phyloP scores from a whole-genome alignment of 1,284 basidiomycete genomes.

The Thecaphora thlaspeos region DNA sequence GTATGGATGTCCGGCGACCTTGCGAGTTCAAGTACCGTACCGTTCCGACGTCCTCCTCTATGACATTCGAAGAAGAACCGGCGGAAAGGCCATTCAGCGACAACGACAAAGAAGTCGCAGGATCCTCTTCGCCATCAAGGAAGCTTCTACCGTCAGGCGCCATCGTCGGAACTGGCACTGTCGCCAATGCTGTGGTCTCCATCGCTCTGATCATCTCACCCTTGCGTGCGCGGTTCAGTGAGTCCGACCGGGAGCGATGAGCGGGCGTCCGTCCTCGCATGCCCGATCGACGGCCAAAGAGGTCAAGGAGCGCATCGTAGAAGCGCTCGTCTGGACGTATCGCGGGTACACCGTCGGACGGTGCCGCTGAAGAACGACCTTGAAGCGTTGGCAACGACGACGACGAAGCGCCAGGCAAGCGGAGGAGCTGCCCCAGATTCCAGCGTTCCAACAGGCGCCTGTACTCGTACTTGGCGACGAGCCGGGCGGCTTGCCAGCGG shows the following conservation, averaged over 20 bases:
- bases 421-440: no score
- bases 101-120: no score
- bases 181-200: no score
- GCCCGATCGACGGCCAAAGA: slow-evolving; percentile 22
- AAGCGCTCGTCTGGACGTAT: slow-evolving; percentile 18
- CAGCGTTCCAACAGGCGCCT: background rate
- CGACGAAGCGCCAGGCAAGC: no score
- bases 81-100: slow-evolving; percentile 2
- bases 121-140: no score
- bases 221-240: slow-evolving; percentile 14
- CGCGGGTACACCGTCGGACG: slow-evolving; percentile 3
- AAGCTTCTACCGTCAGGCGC: no score
- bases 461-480: slow-evolving; percentile 2
- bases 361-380: slow-evolving; percentile 19
- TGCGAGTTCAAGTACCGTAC: slow-evolving; percentile 14
- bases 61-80: no score
- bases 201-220: background rate
- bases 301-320: slow-evolving; percentile 20
- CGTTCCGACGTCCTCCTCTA: slow-evolving; percentile 3
- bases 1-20: slow-evolving; percentile 11
- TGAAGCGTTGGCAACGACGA: no score
- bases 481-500: slow-evolving; percentile 1
- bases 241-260: slow-evolving; percentile 11
- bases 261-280: slow-evolving; percentile 16
- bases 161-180: no score